A percentile compares a stretch with the other conserved stretches of the same genome.
These are phyloP conservation scores for Paramecium sonneborni DNA, from an alignment of 73 alveolate species.

Conservation along the genomic window DNA sequence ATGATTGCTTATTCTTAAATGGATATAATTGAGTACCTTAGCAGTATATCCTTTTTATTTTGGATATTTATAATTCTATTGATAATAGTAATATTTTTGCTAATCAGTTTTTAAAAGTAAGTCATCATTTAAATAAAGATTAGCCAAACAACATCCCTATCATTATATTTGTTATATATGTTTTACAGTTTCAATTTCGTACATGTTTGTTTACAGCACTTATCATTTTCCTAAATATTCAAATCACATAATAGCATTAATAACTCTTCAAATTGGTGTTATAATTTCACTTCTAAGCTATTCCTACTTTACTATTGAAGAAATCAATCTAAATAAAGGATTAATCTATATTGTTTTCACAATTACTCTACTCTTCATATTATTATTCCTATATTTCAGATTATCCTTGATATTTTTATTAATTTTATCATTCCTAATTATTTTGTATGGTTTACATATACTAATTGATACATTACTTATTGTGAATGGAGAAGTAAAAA, in stretches of 20 bases:
- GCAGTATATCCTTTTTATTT: neutral
- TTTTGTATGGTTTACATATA: neutral
- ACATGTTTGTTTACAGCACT: neutral
- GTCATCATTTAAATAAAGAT: neutral
- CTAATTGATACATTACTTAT: neutral
- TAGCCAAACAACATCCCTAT: slow-evolving; percentile 20
- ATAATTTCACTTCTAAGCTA: neutral
- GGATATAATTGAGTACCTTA: neutral
- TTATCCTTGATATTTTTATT: neutral
- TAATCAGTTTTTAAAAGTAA: neutral
- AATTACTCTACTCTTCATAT: neutral
- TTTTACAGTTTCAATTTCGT: neutral
- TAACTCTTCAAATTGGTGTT: neutral
- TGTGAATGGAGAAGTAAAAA: neutral
- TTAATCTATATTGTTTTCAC: neutral
- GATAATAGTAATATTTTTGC: neutral
- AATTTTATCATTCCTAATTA: neutral
- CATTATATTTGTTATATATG: neutral
- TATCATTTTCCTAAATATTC: neutral
- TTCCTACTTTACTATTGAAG: neutral
- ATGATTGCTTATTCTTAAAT: neutral
- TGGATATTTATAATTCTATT: neutral
- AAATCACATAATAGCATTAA: neutral
- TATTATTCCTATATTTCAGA: neutral
- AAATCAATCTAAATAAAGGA: neutral